Evolutionary conservation across 495 filamentous ascomycete genomes (phyloP).

Genomic region (Daldinia bambusicola): DNA sequence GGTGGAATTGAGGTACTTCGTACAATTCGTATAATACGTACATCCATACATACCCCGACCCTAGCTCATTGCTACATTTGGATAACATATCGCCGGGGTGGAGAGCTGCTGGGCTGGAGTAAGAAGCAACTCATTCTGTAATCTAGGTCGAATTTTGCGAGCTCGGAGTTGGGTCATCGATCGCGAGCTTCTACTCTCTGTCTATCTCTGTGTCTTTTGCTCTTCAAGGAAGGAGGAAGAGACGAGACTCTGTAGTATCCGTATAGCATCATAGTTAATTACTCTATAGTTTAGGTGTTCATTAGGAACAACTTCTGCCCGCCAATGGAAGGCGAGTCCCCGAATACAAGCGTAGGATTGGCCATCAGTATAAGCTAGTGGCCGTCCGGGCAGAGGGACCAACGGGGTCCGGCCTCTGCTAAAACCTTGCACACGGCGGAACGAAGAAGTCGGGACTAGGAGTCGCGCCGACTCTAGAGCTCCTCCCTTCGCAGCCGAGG

Average conservation of each 20-base stretch:
- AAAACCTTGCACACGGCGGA: conserved; percentile 20
- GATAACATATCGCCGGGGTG: conserved; percentile 41
- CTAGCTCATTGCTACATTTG: conserved; percentile 39
- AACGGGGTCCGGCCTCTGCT: conserved; percentile 17
- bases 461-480: conserved; percentile 33
- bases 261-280: conserved; percentile 39
- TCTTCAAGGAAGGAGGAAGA: conserved; percentile 19
- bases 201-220: not conserved
- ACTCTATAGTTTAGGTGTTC: conserved; percentile 28
- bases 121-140: conserved; percentile 30
- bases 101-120: conserved; percentile 15
- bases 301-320: conserved; percentile 18
- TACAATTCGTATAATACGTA: not conserved
- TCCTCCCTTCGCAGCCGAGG: conserved; percentile 17
- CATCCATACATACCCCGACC: conserved; percentile 4
- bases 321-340: conserved; percentile 26
- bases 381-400: conserved; percentile 26
- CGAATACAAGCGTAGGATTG: conserved; percentile 34
- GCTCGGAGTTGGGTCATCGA: conserved; percentile 23
- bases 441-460: conserved; percentile 24
- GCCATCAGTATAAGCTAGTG: conserved; percentile 33
- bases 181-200: conserved; percentile 29
- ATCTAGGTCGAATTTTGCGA: conserved; percentile 33
- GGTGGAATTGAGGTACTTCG: conserved; percentile 26
- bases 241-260: conserved; percentile 18